Evolutionary conservation across 2,329 filamentous ascomycete species (phyloP), one percentile per base, ranked within the genome.

Genomic region (Orbilia ellipsospora): DNA sequence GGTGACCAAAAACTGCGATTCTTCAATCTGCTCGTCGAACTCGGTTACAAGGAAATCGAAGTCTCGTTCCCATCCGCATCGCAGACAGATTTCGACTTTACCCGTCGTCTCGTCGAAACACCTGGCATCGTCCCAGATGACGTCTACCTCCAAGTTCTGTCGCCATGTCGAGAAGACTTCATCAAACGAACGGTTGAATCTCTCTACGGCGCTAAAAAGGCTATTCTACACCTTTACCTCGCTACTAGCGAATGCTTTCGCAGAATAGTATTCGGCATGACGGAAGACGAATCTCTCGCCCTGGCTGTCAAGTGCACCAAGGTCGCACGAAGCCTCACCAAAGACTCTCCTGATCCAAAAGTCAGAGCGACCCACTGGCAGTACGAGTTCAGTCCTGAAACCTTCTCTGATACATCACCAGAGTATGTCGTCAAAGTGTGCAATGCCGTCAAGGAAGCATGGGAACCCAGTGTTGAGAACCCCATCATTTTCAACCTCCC

Each of bases 11-110:
- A 98, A 85, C 95, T 91, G 89, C 86, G 87, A 77, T 98, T 94
- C 86, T 98, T 98, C 86, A 90, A 94, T 84, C 96, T 96, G 93
- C 88, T 98, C 64, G 89, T 90, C 80, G 89, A 94, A 77, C 87
- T 97, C 59, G 94, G 95, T 79, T 98, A 96, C 87, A 98, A 97
- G 84, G 94, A 98, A 84, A 97, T 98, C 78, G 94, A 98, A 82
- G 91, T 97, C 18, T 95, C 94, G 3, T 98, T 97, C 84, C 94
- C 94, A 59, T 96, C 93, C 0, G 93, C 94, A 13, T 97, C 93
- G 45, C 91, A 96, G 82, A 97, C 92, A 80, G 95, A 98, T 84
- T 98, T 94, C 85, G 92, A 97, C 85, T 98, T 98, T 81, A 97
- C 93, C 48, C 88, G 93, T 79, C 89, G 90, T 80, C 85, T 98